Evolutionary conservation across 257 asterid genomes (phyloP).

Genomic region (Fraxinus excelsior): DNA sequence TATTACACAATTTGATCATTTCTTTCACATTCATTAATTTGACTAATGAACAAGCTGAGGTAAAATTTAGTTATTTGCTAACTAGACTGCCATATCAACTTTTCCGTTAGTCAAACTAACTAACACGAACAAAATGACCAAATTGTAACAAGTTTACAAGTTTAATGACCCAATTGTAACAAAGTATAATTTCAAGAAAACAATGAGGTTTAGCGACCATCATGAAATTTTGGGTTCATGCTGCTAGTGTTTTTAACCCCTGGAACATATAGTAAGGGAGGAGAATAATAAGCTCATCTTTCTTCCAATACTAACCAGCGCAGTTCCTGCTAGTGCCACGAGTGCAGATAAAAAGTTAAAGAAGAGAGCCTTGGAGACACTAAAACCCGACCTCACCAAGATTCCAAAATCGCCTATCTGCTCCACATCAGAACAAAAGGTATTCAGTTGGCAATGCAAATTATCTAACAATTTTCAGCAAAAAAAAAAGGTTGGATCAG

Average conservation of each 20-base stretch:
- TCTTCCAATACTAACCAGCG: conserved; percentile 55
- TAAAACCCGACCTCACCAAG: conserved; percentile 92
- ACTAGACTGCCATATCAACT: background rate
- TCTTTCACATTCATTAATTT: background rate
- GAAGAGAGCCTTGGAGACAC: conserved; percentile 88
- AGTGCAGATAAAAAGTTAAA: conserved; percentile 95
- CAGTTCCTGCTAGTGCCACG: conserved; percentile 93
- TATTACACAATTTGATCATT: background rate
- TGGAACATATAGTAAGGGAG: background rate
- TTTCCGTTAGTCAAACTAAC: background rate
- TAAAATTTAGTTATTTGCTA: too few species aligned
- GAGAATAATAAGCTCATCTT: background rate
- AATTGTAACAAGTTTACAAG: too few species aligned
- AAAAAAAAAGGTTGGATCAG: background rate
- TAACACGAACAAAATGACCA: background rate
- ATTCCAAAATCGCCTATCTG: conserved; percentile 99
- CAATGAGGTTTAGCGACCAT: too few species aligned
- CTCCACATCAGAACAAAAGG: conserved; percentile 20
- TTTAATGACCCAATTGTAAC: too few species aligned
- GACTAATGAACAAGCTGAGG: too few species aligned
- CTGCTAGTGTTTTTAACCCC: background rate
- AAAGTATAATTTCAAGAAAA: too few species aligned
- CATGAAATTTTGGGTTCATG: too few species aligned
- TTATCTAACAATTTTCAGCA: background rate
- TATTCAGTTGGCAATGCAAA: background rate